phyloP scores from a whole-genome alignment of 2,329 filamentous ascomycete genomes.

The Ascochyta pisi region DNA sequence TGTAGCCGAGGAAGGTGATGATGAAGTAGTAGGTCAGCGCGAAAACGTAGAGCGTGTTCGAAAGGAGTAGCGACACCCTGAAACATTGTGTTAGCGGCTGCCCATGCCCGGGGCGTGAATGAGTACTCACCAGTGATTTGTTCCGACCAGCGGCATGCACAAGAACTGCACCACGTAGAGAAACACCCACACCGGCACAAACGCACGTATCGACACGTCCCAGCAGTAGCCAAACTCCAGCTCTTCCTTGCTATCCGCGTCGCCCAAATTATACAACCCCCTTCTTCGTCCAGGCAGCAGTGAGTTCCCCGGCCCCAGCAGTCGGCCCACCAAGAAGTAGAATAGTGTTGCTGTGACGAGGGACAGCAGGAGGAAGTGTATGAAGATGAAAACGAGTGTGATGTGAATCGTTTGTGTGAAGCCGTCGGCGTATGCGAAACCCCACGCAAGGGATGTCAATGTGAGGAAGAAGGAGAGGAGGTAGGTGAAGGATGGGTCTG shows the following conservation, averaged over 20 bases:
- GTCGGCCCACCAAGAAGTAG: conserved; percentile 68
- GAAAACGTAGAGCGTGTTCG: conserved; percentile 71
- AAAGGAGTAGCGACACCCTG: conserved; percentile 64
- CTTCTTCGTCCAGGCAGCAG: conserved; percentile 60
- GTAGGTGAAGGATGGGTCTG: conserved; percentile 74
- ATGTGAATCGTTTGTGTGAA: conserved; percentile 54
- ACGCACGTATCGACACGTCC: conserved; percentile 71
- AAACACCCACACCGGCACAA: conserved; percentile 71
- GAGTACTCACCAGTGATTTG: conserved; percentile 57
- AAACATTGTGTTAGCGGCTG: background rate
- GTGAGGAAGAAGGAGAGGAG: conserved; percentile 70
- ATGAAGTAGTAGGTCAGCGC: conserved; percentile 71
- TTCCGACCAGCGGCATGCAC: conserved; percentile 66
- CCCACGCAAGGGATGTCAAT: conserved; percentile 63
- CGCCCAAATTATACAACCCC: conserved; percentile 64
- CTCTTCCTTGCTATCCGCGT: conserved; percentile 58
- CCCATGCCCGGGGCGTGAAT: background rate
- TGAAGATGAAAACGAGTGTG: conserved; percentile 57
- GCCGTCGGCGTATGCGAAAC: conserved; percentile 60
- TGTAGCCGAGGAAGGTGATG: conserved; percentile 73
- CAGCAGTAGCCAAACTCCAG: conserved; percentile 76
- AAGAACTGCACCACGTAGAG: conserved; percentile 72
- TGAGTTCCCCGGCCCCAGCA: conserved; percentile 65
- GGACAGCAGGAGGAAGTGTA: conserved; percentile 68
- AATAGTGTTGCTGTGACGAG: conserved; percentile 66